Percentiles rank a stretch among this genome's conserved stretches.
These are phyloP conservation scores for Daldinia childiae DNA, from an alignment of 495 filamentous ascomycete genomes.

Conservation along the genomic window DNA sequence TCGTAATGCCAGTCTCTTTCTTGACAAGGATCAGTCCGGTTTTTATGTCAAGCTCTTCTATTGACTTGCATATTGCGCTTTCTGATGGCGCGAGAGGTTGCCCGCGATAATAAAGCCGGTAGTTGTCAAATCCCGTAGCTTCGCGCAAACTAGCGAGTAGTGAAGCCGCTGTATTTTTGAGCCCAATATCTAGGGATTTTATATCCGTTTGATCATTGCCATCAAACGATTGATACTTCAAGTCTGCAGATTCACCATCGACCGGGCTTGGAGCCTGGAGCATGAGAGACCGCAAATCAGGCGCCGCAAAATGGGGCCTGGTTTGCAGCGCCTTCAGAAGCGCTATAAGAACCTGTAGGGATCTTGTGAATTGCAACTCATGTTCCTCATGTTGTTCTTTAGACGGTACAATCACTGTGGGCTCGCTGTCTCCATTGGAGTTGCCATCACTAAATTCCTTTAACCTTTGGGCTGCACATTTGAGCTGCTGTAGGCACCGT, in stretches of 20 bases:
- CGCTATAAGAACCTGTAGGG: slow-evolving; percentile 62
- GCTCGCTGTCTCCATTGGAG: slow-evolving; percentile 57
- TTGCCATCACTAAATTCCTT: slow-evolving; percentile 56
- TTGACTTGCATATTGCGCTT: slow-evolving; percentile 58
- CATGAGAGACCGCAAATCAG: slow-evolving; percentile 58
- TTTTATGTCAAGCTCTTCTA: slow-evolving; percentile 66
- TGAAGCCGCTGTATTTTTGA: slow-evolving; percentile 73
- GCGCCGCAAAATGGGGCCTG: slow-evolving; percentile 58
- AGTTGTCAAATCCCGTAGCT: slow-evolving; percentile 75
- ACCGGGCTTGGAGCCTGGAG: slow-evolving; percentile 49
- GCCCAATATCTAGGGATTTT: slow-evolving; percentile 67
- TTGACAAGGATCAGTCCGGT: slow-evolving; percentile 71
- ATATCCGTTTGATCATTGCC: slow-evolving; percentile 65
- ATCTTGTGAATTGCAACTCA: slow-evolving; percentile 71
- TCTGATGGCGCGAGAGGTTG: slow-evolving; percentile 58
- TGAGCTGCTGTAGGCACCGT: slow-evolving; percentile 80
- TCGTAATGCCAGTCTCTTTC: slow-evolving; percentile 50
- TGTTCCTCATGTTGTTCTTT: slow-evolving; percentile 59
- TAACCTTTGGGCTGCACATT: slow-evolving; percentile 69
- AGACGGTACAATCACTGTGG: slow-evolving; percentile 59
- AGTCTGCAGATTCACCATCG: slow-evolving; percentile 67
- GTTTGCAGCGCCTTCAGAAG: slow-evolving; percentile 59
- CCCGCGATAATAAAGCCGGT: slow-evolving; percentile 64
- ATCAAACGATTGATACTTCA: slow-evolving; percentile 79
- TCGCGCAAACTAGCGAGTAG: slow-evolving; percentile 70